phyloP scores from a whole-genome alignment of 352 stramenopile genomes.

The Pythium phragmitis region DNA sequence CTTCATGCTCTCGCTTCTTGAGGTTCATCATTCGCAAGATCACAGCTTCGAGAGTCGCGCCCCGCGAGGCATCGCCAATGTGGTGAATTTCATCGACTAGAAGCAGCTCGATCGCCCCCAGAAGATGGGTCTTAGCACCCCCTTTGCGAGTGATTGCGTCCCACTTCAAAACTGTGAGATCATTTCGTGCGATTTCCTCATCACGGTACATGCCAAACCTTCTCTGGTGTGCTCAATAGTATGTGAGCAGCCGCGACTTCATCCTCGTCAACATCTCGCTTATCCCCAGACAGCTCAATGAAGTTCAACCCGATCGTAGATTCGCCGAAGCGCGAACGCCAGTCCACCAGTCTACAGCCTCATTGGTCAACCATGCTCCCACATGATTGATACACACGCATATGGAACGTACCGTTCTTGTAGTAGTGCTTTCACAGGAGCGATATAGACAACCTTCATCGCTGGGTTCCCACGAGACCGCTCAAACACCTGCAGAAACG shows the following conservation, averaged over 20 bases:
- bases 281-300: conserved; percentile 34
- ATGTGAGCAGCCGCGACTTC: conserved; percentile 30
- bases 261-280: conserved; percentile 10
- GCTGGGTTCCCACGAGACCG: conserved; percentile 1
- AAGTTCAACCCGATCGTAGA: conserved; percentile 35
- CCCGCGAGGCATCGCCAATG: conserved; percentile 33
- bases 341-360: conserved; percentile 33
- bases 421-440: conserved; percentile 44
- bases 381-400: not conserved
- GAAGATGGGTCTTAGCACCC: not conserved
- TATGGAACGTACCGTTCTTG: conserved; percentile 36
- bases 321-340: conserved; percentile 37
- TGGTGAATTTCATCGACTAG: conserved; percentile 50
- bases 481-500: conserved; percentile 40
- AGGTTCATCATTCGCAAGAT: conserved; percentile 43
- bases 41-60: conserved; percentile 33
- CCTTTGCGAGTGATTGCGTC: conserved; percentile 35
- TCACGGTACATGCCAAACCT: conserved; percentile 28
- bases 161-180: conserved; percentile 32
- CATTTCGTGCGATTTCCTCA: not conserved
- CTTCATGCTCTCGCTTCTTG: conserved; percentile 14
- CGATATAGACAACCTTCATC: conserved; percentile 44
- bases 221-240: conserved; percentile 45
- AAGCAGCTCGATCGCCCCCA: conserved; percentile 20
- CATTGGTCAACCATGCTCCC: not conserved